Conservation (phyloP, 2,329 filamentous ascomycete genomes). For the Pestalotiopsis sp. region DNA sequence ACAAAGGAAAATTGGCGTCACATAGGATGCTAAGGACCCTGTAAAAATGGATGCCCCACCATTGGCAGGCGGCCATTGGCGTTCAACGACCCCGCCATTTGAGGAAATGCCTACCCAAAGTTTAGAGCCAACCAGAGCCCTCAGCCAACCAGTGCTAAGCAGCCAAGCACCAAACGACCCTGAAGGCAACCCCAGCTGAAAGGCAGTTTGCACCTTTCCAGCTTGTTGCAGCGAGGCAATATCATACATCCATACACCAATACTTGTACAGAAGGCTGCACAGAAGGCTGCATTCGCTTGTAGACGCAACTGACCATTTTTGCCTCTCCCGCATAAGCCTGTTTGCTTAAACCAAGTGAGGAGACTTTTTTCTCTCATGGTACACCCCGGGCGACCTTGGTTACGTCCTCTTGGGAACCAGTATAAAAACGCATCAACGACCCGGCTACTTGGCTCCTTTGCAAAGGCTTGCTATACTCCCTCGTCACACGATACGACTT, state of each 20-base stretch:
- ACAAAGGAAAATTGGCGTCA: slow-evolving; percentile 1
- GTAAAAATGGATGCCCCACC: no score
- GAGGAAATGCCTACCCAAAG: no score
- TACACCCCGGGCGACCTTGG: background rate
- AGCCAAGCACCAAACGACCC: no score
- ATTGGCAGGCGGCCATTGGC: no score
- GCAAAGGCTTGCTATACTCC: background rate
- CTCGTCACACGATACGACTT: background rate
- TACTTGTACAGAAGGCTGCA: background rate
- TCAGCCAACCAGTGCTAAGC: no score
- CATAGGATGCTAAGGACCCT: background rate
- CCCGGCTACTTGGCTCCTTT: background rate
- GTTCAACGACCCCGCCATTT: no score
- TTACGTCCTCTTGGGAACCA: background rate
- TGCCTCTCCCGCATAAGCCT: background rate
- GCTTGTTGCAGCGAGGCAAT: background rate
- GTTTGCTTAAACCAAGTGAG: background rate
- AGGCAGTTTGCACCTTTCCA: background rate
- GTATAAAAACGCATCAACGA: background rate
- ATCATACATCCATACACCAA: background rate
- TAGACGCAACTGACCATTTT: background rate
- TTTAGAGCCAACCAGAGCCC: no score
- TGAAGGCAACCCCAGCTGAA: no score
- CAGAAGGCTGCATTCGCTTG: background rate
- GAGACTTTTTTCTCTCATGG: background rate